phyloP scores from a whole-genome alignment of 2,329 filamentous ascomycete species.

The Graphilbum ipis-grandicollis region DNA sequence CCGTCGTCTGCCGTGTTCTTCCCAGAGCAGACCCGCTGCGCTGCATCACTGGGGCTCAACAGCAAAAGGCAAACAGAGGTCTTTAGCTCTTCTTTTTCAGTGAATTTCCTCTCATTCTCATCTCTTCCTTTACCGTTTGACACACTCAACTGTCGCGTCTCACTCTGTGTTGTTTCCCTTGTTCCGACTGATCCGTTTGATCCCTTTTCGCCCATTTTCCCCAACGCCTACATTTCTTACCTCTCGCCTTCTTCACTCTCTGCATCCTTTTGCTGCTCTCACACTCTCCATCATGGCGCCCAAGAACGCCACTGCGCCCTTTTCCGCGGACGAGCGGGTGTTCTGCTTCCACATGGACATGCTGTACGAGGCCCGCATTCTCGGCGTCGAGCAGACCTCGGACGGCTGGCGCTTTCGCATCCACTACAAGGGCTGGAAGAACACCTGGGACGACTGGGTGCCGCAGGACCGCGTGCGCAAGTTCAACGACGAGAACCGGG shows the following conservation, averaged over 20 bases:
- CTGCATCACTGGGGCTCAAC: too few species aligned
- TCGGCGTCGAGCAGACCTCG: slow-evolving; percentile 50
- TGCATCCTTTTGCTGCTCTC: neutral
- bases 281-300: slow-evolving; percentile 6
- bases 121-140: too few species aligned
- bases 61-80: too few species aligned
- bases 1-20: too few species aligned
- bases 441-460: slow-evolving; percentile 99
- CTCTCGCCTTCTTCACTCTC: neutral
- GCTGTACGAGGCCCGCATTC: slow-evolving; percentile 91
- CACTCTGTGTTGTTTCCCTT: too few species aligned
- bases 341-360: slow-evolving; percentile 96
- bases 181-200: too few species aligned
- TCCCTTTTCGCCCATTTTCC: too few species aligned
- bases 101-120: too few species aligned
- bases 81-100: too few species aligned
- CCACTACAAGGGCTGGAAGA: slow-evolving; percentile 99
- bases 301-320: slow-evolving; percentile 28
- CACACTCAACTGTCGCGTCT: too few species aligned
- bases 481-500: slow-evolving; percentile 86
- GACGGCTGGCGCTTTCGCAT: slow-evolving; percentile 62
- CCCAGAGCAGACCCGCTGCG: too few species aligned
- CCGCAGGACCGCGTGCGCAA: slow-evolving; percentile 84
- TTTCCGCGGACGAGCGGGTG: slow-evolving; percentile 74
- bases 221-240: too few species aligned